Evolutionary conservation across 2,329 filamentous ascomycete genomes (phyloP), one percentile per base, ranked within the genome.

Genomic region (Sporothrix brasiliensis): DNA sequence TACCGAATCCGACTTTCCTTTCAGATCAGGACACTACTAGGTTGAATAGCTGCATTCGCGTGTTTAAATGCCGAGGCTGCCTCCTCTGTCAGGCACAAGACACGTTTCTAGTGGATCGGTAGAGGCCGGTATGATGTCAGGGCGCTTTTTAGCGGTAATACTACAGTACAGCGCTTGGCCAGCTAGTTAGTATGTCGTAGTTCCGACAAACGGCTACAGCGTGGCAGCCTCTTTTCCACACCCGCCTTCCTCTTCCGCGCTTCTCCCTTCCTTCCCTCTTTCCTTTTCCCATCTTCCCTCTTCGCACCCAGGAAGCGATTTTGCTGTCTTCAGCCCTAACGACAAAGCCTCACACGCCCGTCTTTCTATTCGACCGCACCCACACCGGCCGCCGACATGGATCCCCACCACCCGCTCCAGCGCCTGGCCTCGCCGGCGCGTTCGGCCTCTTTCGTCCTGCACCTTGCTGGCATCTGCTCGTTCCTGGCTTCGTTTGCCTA

Each of bases 361-460:
- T 65, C 44, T 21, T 19, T 14, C n/a, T n/a, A 39, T n/a, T 24
- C 50, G 50, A 53, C 39, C 21, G 21, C 44, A 21, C 3, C 44
- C 16, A 7, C 21, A 9, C 34, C 6, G 16, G 50, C 16, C 14
- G 41, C 30, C 54, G 7, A 72, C 52, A 84, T 84, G 82, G 75
- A 80, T 53, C 4, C 47, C 7, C 75, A 73, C 67, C 89, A 92
- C 80, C 87, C 86, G 56, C 83, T 91, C 4, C 91, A 93, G 79
- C 84, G 89, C 52, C 80, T 92, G 24, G 77, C 83, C 3, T 89
- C 90, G 71, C 91, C 91, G 0, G 89, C 89, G 1, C 86, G 86
- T 71, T 85, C 85, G 53, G 75, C 87, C 70, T 92, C 91, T 2
- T 84, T 90, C 27, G 72, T 87, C 11, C 78, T 92, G 54, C 91